These are phyloP conservation scores for Scleroderma citrinum DNA, from an alignment of 768 basidiomycete genomes.

Conservation along the genomic window DNA sequence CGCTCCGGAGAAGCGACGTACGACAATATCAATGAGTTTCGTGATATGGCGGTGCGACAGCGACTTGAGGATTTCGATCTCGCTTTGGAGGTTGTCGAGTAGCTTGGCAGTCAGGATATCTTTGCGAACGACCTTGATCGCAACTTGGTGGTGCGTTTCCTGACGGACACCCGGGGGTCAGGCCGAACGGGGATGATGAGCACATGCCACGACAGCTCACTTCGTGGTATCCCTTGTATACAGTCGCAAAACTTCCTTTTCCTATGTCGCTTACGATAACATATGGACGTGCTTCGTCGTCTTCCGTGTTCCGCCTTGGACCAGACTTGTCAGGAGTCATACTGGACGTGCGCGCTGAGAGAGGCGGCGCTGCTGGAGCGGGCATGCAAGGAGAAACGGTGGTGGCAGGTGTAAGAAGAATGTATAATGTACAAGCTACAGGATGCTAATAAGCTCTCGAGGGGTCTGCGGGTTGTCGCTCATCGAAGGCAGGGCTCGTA, in stretches of 20 bases:
- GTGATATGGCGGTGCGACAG: slow-evolving; percentile 93
- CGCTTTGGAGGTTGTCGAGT: slow-evolving; percentile 95
- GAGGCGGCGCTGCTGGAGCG: slow-evolving; percentile 12
- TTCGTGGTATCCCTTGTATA: slow-evolving; percentile 90
- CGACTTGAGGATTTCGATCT: slow-evolving; percentile 94
- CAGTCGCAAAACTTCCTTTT: slow-evolving; percentile 93
- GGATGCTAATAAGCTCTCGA: slow-evolving; percentile 21
- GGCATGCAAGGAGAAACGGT: slow-evolving; percentile 14
- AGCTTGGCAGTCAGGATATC: slow-evolving; percentile 86
- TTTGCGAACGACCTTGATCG: slow-evolving; percentile 91
- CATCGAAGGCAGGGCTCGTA: slow-evolving; percentile 11
- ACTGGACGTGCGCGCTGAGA: slow-evolving; percentile 14
- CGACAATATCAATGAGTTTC: slow-evolving; percentile 86
- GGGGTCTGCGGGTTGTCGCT: slow-evolving; percentile 9
- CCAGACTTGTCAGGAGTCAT: slow-evolving; percentile 25
- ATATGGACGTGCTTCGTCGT: slow-evolving; percentile 72
- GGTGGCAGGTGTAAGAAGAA: slow-evolving; percentile 10
- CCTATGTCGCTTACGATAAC: slow-evolving; percentile 73
- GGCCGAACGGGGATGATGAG: background rate
- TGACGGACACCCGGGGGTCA: slow-evolving; percentile 27
- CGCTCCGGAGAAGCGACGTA: slow-evolving; percentile 30
- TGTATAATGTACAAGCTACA: slow-evolving; percentile 1
- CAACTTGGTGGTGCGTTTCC: slow-evolving; percentile 76
- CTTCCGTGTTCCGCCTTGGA: slow-evolving; percentile 37
- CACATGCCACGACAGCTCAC: slow-evolving; percentile 38